Conservation (phyloP, 495 filamentous ascomycete species). For the Trichoderma asperelloides region DNA sequence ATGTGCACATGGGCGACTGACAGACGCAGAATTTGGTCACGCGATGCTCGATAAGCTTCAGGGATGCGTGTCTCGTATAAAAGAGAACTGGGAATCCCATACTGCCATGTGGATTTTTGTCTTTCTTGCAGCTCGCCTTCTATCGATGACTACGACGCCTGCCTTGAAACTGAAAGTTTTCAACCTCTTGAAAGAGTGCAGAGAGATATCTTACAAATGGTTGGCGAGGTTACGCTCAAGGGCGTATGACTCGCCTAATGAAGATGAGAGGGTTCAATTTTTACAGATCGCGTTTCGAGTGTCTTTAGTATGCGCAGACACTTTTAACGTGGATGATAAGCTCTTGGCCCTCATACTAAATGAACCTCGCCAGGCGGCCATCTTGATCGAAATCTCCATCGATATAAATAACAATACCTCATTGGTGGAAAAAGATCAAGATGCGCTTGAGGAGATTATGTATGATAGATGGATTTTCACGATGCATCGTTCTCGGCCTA, state of each 20-base stretch:
- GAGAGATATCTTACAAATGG: neutral
- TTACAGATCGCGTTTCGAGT: neutral
- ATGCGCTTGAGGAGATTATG: neutral
- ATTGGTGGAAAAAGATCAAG: neutral
- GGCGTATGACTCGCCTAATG: neutral
- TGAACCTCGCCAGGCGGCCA: slow-evolving; percentile 17
- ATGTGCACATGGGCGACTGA: neutral
- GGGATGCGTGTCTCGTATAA: slow-evolving; percentile 16
- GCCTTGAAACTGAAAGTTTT: neutral
- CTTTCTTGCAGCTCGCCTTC: neutral
- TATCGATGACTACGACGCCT: neutral
- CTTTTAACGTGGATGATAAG: slow-evolving; percentile 27
- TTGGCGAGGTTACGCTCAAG: neutral
- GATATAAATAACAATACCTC: slow-evolving; percentile 19
- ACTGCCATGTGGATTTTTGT: neutral
- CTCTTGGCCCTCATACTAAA: slow-evolving; percentile 20
- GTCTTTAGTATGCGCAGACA: neutral
- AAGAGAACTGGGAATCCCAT: slow-evolving; percentile 43
- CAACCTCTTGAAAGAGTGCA: neutral
- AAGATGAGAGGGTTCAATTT: neutral
- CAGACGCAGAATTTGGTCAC: neutral
- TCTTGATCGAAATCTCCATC: slow-evolving; percentile 32
- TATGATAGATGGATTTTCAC: neutral
- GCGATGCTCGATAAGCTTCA: neutral
- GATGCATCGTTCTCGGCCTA: neutral